Evolutionary conservation across 2,329 filamentous ascomycete species (phyloP).

Genomic region (Aspergillus costaricaensis): DNA sequence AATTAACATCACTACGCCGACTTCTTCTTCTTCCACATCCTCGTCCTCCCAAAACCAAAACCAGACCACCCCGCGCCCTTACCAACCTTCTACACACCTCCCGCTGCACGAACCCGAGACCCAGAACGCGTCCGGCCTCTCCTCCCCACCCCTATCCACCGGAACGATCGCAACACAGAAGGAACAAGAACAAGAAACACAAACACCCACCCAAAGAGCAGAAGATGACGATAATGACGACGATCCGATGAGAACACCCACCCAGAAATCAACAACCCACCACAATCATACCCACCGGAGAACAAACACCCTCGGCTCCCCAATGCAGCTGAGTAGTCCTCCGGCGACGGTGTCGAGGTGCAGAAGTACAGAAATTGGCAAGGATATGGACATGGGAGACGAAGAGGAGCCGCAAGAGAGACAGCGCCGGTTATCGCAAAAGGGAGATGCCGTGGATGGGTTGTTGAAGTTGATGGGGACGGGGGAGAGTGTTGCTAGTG

Average conservation of each 20-base stretch:
- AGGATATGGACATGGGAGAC: slow-evolving; percentile 13
- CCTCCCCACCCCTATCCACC: slow-evolving; percentile 22
- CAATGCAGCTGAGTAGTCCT: slow-evolving; percentile 41
- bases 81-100: slow-evolving; percentile 5
- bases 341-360: slow-evolving; percentile 30
- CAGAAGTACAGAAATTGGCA: neutral
- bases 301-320: slow-evolving; percentile 22
- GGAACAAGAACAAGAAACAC: neutral
- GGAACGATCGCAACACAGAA: neutral
- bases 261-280: slow-evolving; percentile 14
- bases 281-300: neutral
- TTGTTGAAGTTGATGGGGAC: slow-evolving; percentile 44
- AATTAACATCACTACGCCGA: neutral
- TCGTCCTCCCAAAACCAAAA: neutral
- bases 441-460: slow-evolving; percentile 43
- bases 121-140: slow-evolving; percentile 16
- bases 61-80: neutral
- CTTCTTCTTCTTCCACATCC: neutral
- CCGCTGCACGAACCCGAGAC: slow-evolving; percentile 22
- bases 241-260: slow-evolving; percentile 25
- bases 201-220: neutral
- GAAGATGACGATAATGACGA: slow-evolving; percentile 11
- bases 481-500: slow-evolving; percentile 14
- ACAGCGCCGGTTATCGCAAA: slow-evolving; percentile 24
- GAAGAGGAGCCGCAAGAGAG: neutral